Conservation (phyloP, 2,329 filamentous ascomycete species). For the Teratosphaeria gauchensis region DNA sequence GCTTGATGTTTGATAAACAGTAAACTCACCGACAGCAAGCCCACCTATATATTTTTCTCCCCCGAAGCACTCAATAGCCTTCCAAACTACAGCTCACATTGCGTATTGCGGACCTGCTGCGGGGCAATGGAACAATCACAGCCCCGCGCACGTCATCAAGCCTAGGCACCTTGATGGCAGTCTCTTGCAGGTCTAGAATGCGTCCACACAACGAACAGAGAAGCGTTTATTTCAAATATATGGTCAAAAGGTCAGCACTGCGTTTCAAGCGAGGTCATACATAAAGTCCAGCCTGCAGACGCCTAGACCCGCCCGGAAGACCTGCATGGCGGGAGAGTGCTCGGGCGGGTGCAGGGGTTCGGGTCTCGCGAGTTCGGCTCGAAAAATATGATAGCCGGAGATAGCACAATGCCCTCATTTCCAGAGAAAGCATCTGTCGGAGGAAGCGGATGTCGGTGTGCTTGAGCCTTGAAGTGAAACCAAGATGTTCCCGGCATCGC, state of each 20-base stretch:
- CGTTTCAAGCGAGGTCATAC: neutral
- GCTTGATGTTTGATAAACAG: neutral
- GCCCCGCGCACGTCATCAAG: neutral
- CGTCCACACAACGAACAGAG: too few species aligned
- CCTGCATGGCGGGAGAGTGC: neutral
- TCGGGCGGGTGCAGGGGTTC: too few species aligned
- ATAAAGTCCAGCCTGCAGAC: neutral
- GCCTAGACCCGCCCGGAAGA: neutral
- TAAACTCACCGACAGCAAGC: neutral
- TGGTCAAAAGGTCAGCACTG: neutral
- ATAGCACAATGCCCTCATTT: too few species aligned
- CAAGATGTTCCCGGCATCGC: too few species aligned
- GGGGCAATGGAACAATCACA: neutral
- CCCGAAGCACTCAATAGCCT: too few species aligned
- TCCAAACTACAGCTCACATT: neutral
- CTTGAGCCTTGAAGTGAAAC: too few species aligned
- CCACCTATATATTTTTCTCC: neutral
- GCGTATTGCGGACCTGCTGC: neutral
- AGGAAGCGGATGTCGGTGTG: too few species aligned
- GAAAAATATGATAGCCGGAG: too few species aligned
- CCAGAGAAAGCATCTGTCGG: too few species aligned
- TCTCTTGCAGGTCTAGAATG: neutral
- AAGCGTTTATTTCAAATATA: neutral
- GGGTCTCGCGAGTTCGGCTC: too few species aligned
- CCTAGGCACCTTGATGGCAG: neutral